These are phyloP conservation scores for Anisodus tanguticus DNA, from an alignment of 257 asterid genomes.

Conservation along the genomic window DNA sequence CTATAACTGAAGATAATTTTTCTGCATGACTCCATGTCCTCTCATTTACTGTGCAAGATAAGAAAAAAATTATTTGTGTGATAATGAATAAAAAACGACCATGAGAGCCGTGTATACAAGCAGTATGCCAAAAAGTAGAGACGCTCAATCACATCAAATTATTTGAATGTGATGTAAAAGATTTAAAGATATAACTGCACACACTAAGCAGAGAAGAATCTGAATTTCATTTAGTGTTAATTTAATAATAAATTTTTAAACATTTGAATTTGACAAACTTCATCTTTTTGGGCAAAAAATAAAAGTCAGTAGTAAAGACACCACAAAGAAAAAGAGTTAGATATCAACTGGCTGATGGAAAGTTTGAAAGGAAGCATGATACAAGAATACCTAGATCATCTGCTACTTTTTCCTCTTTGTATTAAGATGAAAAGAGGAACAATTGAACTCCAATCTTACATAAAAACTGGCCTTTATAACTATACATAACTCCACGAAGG, in stretches of 20 bases:
- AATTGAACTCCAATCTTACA: conserved; percentile 3
- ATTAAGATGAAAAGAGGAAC: not conserved
- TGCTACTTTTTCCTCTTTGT: conserved; percentile 17
- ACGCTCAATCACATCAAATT: not conserved
- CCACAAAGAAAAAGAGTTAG: not conserved
- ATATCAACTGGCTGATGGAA: not conserved
- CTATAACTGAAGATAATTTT: not conserved
- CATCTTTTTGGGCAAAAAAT: not conserved
- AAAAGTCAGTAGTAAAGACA: not conserved
- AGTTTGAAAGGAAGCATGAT: conserved; percentile 16
- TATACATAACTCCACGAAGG: not conserved
- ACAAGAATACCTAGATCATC: not conserved
- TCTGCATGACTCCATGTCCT: not conserved
- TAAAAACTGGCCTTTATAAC: not conserved
- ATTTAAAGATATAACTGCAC: conserved; percentile 1
- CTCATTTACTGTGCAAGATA: not conserved
- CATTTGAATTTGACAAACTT: not conserved
- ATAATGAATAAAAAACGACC: not conserved
- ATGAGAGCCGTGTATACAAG: not conserved
- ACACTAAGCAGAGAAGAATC: conserved; percentile 17
- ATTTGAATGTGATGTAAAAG: not conserved
- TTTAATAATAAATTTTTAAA: not conserved
- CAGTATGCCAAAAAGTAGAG: not conserved
- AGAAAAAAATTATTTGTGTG: not conserved
- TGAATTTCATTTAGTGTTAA: not conserved